Base-by-base conservation (phyloP, 2,329 filamentous ascomycete genomes). In the Cadophora sp. region DNA sequence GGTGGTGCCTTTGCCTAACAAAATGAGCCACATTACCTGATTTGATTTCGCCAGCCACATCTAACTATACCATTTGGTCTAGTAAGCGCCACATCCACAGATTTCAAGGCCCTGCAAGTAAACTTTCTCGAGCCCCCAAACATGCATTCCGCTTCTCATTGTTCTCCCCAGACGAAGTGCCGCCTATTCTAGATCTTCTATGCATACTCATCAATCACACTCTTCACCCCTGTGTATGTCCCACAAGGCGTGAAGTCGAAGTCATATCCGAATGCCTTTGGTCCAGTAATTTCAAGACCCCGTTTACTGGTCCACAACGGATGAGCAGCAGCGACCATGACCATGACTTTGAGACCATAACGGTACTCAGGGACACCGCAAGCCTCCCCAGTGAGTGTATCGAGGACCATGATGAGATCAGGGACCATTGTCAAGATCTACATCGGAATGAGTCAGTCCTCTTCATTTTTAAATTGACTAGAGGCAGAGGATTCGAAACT, bases 281-380 rank as follows among this genome's bases (percentile, higher is more conserved):
- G 63, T 27, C 63, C 63, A 27, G 55, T 45, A 41, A 59, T 59
- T 7, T 59, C 53, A 11, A 65, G 56, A 14, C 55, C 55, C 22
- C 55, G 55, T 11, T 51, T 53, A 27, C 45, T 65, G 11, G 56
- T 65, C 63, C 63, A 65, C 13, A 59, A 20, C 16, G 63, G 45
- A 55, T 51, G 56, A 24, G 33, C 55, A 20, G 63, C 63, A 11
- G 56, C 55, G 4, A 59, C 55, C 7, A 65, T 51, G 13, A 65
- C 55, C 43, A 55, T 65, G 30, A 65, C 45, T 14, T 59, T 65
- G 1, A 65, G 47, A 20, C 55, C 63, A 27, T 65, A 65, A 3
- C 62, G 62, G 8, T 50, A 65, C 33, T 65, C 62, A 16, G 62
- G 62, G 4, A 65, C 62, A 11, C 62, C 62, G 24, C 56, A 45